These are phyloP conservation scores for Neurospora sublineolata DNA, from an alignment of 495 filamentous ascomycete genomes.

Conservation along the genomic window DNA sequence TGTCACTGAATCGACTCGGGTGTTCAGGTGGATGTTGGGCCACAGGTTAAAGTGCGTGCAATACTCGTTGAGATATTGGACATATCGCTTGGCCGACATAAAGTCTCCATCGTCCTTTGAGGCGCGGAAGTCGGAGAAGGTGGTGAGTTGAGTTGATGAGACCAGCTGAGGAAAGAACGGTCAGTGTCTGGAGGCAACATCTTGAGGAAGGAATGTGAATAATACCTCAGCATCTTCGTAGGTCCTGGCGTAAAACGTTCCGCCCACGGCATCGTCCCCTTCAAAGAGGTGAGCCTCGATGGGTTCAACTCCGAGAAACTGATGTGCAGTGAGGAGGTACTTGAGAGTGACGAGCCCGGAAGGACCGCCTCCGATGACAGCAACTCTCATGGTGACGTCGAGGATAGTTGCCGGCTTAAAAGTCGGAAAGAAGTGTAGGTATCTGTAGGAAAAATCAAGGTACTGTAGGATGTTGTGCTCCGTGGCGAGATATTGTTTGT, in stretches of 20 bases:
- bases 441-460: background rate
- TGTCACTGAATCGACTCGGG: constrained; percentile 14
- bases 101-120: constrained; percentile 23
- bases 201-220: background rate
- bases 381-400: constrained; percentile 14
- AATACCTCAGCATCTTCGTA: constrained; percentile 29
- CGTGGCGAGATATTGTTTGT: background rate
- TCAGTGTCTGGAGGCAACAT: background rate
- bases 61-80: constrained; percentile 30
- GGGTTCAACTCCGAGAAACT: constrained; percentile 14
- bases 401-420: background rate
- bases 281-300: constrained; percentile 26
- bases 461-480: background rate
- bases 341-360: constrained; percentile 36
- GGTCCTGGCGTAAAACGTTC: constrained; percentile 20
- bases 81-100: constrained; percentile 20
- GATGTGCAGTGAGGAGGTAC: constrained; percentile 27
- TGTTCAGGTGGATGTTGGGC: constrained; percentile 26
- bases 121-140: constrained; percentile 30
- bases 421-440: background rate
- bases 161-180: constrained; percentile 19
- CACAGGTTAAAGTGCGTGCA: constrained; percentile 27
- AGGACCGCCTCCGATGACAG: constrained; percentile 34
- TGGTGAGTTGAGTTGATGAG: constrained; percentile 29
- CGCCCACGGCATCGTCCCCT: constrained; percentile 14